A percentile compares a stretch with the other conserved stretches of the same genome.
Evolutionary conservation across 2,329 filamentous ascomycete species (phyloP).

Genomic region (Cytospora mali): DNA sequence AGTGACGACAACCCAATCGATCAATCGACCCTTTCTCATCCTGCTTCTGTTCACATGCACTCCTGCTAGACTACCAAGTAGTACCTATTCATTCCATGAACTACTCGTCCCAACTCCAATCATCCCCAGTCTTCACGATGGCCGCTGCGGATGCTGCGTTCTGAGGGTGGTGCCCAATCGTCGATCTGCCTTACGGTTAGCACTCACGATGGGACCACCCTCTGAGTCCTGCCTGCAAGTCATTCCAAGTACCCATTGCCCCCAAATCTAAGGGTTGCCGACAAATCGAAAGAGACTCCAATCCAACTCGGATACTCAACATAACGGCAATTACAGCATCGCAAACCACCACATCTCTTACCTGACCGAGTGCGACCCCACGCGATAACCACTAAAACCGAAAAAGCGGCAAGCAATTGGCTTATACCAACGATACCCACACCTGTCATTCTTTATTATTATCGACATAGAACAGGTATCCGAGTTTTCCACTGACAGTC

Average conservation of each 20-base stretch:
- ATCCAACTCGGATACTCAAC: background rate
- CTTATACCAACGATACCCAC: background rate
- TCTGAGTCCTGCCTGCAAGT: constrained; percentile 44
- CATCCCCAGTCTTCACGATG: constrained; percentile 43
- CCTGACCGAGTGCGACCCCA: background rate
- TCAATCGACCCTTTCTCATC: constrained; percentile 7
- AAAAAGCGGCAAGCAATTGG: background rate
- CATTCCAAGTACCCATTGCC: constrained; percentile 15
- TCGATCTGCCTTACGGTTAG: constrained; percentile 35
- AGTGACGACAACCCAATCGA: background rate
- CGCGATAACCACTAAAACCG: background rate
- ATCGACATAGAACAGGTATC: background rate
- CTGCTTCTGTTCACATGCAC: background rate
- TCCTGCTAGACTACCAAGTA: background rate
- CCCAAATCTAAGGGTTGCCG: background rate
- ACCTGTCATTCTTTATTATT: background rate
- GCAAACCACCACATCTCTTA: background rate
- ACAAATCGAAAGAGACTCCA: background rate
- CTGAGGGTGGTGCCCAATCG: constrained; percentile 55
- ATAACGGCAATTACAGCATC: too few relatives aligned
- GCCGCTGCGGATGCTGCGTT: constrained; percentile 48
- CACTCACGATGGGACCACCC: constrained; percentile 60
- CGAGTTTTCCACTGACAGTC: background rate
- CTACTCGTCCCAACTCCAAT: constrained; percentile 36
- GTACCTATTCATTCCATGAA: background rate